Conservation (phyloP, 345 rosid species). For the Pistacia integerrima region DNA sequence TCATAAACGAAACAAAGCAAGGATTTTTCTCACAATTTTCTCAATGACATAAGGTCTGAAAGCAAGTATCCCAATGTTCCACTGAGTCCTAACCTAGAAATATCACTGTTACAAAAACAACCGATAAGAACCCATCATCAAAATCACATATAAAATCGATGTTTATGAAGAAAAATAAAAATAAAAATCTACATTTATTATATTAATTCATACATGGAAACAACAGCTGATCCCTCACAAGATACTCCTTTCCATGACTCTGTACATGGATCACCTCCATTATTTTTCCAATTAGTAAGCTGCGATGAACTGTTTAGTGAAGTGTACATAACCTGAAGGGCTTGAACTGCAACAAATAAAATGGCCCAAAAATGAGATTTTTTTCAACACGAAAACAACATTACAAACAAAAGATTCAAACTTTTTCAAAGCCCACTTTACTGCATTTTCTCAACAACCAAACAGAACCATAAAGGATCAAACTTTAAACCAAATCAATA, state of each 20-base stretch:
- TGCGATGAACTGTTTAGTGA: constrained; percentile 80
- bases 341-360: constrained; percentile 62
- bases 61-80: constrained; percentile 97
- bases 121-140: constrained; percentile 18
- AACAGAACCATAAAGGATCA: constrained; percentile 25
- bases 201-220: constrained; percentile 60
- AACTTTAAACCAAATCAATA: constrained; percentile 25
- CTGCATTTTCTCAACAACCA: constrained; percentile 35
- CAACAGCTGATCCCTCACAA: constrained; percentile 87
- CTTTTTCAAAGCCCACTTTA: background rate
- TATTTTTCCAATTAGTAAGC: constrained; percentile 83
- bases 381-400: background rate
- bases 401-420: background rate
- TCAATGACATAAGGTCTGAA: constrained; percentile 62
- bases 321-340: constrained; percentile 79
- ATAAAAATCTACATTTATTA: background rate
- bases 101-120: constrained; percentile 48
- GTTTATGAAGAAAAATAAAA: background rate
- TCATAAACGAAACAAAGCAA: constrained; percentile 7
- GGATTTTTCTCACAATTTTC: constrained; percentile 57
- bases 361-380: constrained; percentile 12
- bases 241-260: constrained; percentile 95
- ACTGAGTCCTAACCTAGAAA: constrained; percentile 75
- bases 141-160: background rate
- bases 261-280: constrained; percentile 90